These are phyloP conservation scores for Globisporangium orthogonon DNA, from an alignment of 352 stramenopile genomes.

Conservation along the genomic window DNA sequence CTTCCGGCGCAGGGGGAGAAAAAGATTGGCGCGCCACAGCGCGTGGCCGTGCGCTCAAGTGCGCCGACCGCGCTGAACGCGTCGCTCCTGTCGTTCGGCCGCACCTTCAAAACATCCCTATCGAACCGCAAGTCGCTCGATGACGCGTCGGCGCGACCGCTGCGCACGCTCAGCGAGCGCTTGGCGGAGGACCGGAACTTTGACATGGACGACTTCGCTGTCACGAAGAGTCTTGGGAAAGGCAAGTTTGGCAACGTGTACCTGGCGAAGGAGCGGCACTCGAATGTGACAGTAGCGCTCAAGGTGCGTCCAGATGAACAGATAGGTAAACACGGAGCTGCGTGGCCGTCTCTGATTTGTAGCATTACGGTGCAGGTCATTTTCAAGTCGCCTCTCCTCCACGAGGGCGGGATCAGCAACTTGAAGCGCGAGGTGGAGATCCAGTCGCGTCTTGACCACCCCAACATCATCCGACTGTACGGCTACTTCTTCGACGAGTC, in stretches of 20 bases:
- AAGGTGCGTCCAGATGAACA: constrained; percentile 38
- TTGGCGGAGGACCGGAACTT: constrained; percentile 51
- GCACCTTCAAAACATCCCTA: constrained; percentile 14
- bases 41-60: constrained; percentile 25
- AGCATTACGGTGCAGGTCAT: constrained; percentile 29
- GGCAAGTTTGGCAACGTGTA: constrained; percentile 88
- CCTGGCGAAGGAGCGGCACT: constrained; percentile 62
- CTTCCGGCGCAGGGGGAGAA: constrained; percentile 3
- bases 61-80: constrained; percentile 9
- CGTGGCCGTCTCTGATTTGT: not conserved
- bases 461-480: constrained; percentile 65
- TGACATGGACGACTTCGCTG: constrained; percentile 70
- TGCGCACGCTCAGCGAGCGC: constrained; percentile 37
- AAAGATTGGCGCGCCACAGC: constrained; percentile 23
- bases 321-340: not conserved
- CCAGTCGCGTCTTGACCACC: constrained; percentile 67
- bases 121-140: constrained; percentile 39
- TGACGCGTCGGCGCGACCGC: constrained; percentile 17
- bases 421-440: constrained; percentile 84
- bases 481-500: constrained; percentile 87
- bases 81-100: constrained; percentile 13
- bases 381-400: constrained; percentile 56
- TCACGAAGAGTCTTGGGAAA: constrained; percentile 76
- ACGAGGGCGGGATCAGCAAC: constrained; percentile 47
- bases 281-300: constrained; percentile 60